Conservation (phyloP, 192 early-diverging fungal genomes). For the Entomortierella beljakovae region DNA sequence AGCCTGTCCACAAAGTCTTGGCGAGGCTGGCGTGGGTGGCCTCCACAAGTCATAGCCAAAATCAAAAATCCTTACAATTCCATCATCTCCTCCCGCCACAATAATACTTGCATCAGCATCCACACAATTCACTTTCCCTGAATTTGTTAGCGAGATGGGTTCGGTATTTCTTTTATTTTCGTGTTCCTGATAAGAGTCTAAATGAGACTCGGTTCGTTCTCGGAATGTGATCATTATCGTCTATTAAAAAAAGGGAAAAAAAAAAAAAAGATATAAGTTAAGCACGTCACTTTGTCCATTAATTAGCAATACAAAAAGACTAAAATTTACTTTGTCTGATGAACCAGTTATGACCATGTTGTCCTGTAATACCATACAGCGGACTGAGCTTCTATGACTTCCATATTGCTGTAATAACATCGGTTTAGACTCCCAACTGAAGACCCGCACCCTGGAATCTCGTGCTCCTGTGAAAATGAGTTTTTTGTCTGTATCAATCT, state of each 20-base stretch:
- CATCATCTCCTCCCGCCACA: constrained; percentile 40
- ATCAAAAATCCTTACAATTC: constrained; percentile 38
- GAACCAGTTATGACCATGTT: constrained; percentile 48
- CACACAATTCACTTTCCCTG: constrained; percentile 19
- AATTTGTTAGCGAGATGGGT: constrained; percentile 22
- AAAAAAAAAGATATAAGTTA: constrained; percentile 1
- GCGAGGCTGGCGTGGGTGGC: constrained; percentile 31
- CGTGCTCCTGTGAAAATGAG: constrained; percentile 40
- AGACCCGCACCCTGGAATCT: constrained; percentile 39
- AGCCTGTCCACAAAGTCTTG: constrained; percentile 45
- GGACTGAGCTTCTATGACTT: constrained; percentile 26
- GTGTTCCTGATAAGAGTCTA: background rate
- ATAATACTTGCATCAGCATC: constrained; percentile 40
- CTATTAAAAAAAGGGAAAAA: background rate
- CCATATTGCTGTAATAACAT: constrained; percentile 47
- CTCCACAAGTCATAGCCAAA: constrained; percentile 44
- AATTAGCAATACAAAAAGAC: no score
- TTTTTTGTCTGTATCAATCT: constrained; percentile 17
- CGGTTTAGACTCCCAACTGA: constrained; percentile 43
- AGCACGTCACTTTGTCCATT: no score
- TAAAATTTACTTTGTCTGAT: constrained; percentile 23
- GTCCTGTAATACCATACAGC: constrained; percentile 32
- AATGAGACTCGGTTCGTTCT: constrained; percentile 17
- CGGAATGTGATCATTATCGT: constrained; percentile 38
- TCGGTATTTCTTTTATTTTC: constrained; percentile 11